Evolutionary conservation across 2,329 filamentous ascomycete genomes (phyloP).

Genomic region (Tolypocladium nubicola): DNA sequence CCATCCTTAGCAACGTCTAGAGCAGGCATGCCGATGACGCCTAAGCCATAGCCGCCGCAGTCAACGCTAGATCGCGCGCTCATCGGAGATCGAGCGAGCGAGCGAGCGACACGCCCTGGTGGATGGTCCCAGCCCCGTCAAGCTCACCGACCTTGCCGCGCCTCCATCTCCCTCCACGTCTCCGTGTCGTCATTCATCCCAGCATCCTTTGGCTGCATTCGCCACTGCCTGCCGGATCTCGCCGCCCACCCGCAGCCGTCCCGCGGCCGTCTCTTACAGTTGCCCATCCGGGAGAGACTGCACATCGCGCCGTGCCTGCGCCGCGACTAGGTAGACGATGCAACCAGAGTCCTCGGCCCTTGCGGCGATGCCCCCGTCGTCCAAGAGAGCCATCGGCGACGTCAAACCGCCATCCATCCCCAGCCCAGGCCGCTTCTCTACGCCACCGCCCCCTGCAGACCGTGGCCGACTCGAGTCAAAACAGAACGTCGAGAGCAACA

Average conservation of each 20-base stretch:
- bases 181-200: background rate
- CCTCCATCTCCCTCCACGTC: background rate
- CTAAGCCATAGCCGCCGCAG: background rate
- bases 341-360: slow-evolving; percentile 17
- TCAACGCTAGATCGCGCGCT: background rate
- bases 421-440: slow-evolving; percentile 27
- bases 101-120: background rate
- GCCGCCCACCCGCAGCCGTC: background rate
- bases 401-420: slow-evolving; percentile 17
- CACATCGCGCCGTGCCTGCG: background rate
- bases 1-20: background rate
- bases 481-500: slow-evolving; percentile 23
- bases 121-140: slow-evolving; percentile 1
- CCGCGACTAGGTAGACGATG: slow-evolving; percentile 16
- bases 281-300: background rate
- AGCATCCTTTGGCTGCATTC: background rate
- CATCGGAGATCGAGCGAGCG: background rate
- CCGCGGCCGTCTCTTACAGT: background rate
- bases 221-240: background rate
- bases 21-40: background rate
- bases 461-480: slow-evolving; percentile 31
- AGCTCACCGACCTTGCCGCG: background rate
- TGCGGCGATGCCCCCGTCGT: slow-evolving; percentile 18
- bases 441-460: slow-evolving; percentile 34
- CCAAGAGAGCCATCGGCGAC: slow-evolving; percentile 22